These are phyloP conservation scores for Aspergillus ochraceus DNA, from an alignment of 2,329 filamentous ascomycete genomes.

Conservation along the genomic window DNA sequence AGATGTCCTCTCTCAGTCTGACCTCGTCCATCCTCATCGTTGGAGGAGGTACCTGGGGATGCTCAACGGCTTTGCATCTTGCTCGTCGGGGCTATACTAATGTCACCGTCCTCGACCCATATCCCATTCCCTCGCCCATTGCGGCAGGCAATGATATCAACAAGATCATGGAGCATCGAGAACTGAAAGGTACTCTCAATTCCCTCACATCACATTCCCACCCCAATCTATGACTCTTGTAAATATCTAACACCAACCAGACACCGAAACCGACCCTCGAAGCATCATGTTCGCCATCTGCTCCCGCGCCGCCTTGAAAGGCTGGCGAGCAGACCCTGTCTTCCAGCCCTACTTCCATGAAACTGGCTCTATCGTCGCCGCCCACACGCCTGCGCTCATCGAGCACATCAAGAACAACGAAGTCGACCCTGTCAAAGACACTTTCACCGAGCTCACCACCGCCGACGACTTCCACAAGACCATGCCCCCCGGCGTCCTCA, in stretches of 20 bases:
- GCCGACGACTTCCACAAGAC: constrained; percentile 45
- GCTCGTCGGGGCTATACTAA: constrained; percentile 47
- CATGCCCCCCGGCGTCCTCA: constrained; percentile 50
- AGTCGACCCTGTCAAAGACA: constrained; percentile 25
- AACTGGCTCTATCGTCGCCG: constrained; percentile 46
- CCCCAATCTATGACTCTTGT: constrained; percentile 8
- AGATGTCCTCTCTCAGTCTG: neutral
- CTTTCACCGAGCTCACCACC: constrained; percentile 36
- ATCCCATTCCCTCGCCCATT: constrained; percentile 47
- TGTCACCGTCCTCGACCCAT: constrained; percentile 50
- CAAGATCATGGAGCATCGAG: constrained; percentile 47
- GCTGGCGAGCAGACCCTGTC: constrained; percentile 47
- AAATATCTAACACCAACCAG: constrained; percentile 18
- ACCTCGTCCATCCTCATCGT: constrained; percentile 44
- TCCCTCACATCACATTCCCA: too few relatives aligned
- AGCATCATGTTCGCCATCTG: neutral
- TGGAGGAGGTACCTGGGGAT: constrained; percentile 50
- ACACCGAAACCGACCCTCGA: constrained; percentile 12
- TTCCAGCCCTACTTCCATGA: constrained; percentile 49
- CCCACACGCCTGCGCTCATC: constrained; percentile 40
- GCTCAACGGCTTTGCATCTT: constrained; percentile 51
- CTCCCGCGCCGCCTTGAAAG: constrained; percentile 35
- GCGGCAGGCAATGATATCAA: constrained; percentile 51
- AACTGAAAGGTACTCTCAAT: constrained; percentile 28
- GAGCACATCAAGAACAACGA: constrained; percentile 37